Percentiles rank a stretch among this genome's conserved stretches.
Evolutionary conservation across 2,329 filamentous ascomycete species (phyloP).

Genomic region (Zopfia rhizophila): DNA sequence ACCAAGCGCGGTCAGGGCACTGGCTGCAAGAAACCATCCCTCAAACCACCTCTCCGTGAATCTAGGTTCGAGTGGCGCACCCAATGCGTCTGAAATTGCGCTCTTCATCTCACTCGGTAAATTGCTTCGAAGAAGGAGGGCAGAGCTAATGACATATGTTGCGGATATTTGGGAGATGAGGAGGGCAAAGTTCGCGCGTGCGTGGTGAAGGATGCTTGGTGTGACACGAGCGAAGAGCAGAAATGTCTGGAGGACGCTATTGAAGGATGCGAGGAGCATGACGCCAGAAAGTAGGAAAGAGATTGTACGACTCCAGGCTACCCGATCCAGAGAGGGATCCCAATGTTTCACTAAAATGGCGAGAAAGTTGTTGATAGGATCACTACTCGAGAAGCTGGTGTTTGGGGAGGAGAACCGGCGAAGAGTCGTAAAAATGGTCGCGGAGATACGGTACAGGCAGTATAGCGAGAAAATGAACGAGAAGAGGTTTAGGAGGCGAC

Average conservation of each 20-base stretch:
- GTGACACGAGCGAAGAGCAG: conserved; percentile 81
- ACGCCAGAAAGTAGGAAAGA: conserved; percentile 85
- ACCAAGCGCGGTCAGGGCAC: conserved; percentile 72
- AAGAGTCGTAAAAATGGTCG: conserved; percentile 74
- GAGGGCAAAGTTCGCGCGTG: conserved; percentile 81
- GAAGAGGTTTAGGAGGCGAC: conserved; percentile 71
- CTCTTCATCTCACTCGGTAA: conserved; percentile 80
- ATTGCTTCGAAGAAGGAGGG: conserved; percentile 80
- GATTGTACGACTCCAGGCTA: conserved; percentile 85
- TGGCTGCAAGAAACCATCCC: conserved; percentile 81
- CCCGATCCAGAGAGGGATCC: conserved; percentile 83
- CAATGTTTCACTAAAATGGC: conserved; percentile 84
- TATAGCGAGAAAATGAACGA: conserved; percentile 80
- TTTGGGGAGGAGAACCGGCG: conserved; percentile 66
- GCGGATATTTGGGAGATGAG: conserved; percentile 83
- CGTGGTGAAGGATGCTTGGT: conserved; percentile 76
- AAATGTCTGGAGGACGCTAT: conserved; percentile 85
- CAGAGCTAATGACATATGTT: conserved; percentile 85
- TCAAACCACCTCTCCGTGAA: conserved; percentile 90
- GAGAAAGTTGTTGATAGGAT: conserved; percentile 85
- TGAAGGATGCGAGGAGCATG: conserved; percentile 83
- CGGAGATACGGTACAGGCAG: conserved; percentile 83
- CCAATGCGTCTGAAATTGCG: conserved; percentile 80
- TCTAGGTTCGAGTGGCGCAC: conserved; percentile 76
- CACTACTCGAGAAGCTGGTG: conserved; percentile 72